Evolutionary conservation across 441 rosid genomes (phyloP).

Genomic region (Adansonia madagascariensis): DNA sequence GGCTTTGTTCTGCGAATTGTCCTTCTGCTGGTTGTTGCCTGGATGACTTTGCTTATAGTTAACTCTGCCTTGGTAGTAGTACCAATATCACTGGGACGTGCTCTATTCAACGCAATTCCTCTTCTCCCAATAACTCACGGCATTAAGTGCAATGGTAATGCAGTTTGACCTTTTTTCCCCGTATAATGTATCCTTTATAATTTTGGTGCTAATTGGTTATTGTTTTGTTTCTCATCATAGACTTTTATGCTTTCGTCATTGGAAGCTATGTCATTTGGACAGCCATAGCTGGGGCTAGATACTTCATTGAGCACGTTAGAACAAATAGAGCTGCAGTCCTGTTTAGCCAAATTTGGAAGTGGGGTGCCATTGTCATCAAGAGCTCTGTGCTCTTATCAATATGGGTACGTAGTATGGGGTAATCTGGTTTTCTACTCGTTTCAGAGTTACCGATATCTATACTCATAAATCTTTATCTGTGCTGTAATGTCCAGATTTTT

Average conservation of each 20-base stretch:
- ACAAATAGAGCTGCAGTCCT: slow-evolving; percentile 68
- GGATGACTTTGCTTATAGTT: slow-evolving; percentile 92
- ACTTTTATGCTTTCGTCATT: slow-evolving; percentile 84
- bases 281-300: slow-evolving; percentile 78
- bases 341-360: slow-evolving; percentile 76
- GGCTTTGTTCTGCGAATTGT: slow-evolving; percentile 83
- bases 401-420: slow-evolving; percentile 60
- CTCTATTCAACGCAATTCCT: slow-evolving; percentile 85
- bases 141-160: slow-evolving; percentile 91
- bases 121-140: slow-evolving; percentile 95
- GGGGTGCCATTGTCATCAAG: slow-evolving; percentile 84
- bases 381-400: slow-evolving; percentile 76
- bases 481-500: slow-evolving; percentile 54
- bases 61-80: slow-evolving; percentile 86
- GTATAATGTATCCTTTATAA: slow-evolving; percentile 3
- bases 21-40: slow-evolving; percentile 81
- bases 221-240: slow-evolving; percentile 42
- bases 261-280: slow-evolving; percentile 96
- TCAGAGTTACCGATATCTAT: neutral
- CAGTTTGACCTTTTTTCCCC: slow-evolving; percentile 5
- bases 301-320: slow-evolving; percentile 71
- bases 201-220: slow-evolving; percentile 25
- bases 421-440: neutral
- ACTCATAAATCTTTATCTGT: neutral
- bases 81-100: slow-evolving; percentile 89